Conservation (phyloP, 2,329 filamentous ascomycete species). For the Mycocentrospora acerina region DNA sequence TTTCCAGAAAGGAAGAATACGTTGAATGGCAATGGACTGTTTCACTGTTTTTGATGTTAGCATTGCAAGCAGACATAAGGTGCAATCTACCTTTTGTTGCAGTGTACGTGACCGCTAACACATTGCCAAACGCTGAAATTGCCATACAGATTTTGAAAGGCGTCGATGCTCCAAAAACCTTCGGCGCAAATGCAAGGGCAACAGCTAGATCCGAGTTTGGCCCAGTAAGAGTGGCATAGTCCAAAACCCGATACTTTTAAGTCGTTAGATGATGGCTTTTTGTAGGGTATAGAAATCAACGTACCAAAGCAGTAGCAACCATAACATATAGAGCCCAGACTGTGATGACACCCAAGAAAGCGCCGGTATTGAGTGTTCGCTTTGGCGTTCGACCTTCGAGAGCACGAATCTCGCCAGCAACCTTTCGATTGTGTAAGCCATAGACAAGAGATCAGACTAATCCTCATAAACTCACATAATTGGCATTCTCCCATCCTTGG, state of each 20-base stretch:
- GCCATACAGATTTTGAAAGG: slow-evolving; percentile 10
- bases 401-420: slow-evolving; percentile 7
- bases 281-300: slow-evolving; percentile 1
- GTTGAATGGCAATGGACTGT: slow-evolving; percentile 9
- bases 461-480: slow-evolving; percentile 31
- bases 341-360: slow-evolving; percentile 35
- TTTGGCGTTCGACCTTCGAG: slow-evolving; percentile 5
- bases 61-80: not conserved
- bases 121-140: slow-evolving; percentile 9
- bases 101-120: slow-evolving; percentile 10
- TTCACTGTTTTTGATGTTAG: slow-evolving; percentile 6
- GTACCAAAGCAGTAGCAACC: slow-evolving; percentile 42
- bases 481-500: slow-evolving; percentile 46
- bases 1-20: slow-evolving; percentile 9
- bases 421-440: not conserved
- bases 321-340: slow-evolving; percentile 43
- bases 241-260: slow-evolving; percentile 3
- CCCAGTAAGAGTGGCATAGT: slow-evolving; percentile 3
- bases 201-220: slow-evolving; percentile 4
- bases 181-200: slow-evolving; percentile 6
- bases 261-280: not conserved
- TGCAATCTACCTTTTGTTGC: slow-evolving; percentile 4
- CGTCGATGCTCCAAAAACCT: slow-evolving; percentile 4
- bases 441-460: slow-evolving; percentile 22
- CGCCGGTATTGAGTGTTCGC: slow-evolving; percentile 33